These are phyloP conservation scores for Sclerospora graminicola DNA, from an alignment of 352 stramenopile species.

Conservation along the genomic window DNA sequence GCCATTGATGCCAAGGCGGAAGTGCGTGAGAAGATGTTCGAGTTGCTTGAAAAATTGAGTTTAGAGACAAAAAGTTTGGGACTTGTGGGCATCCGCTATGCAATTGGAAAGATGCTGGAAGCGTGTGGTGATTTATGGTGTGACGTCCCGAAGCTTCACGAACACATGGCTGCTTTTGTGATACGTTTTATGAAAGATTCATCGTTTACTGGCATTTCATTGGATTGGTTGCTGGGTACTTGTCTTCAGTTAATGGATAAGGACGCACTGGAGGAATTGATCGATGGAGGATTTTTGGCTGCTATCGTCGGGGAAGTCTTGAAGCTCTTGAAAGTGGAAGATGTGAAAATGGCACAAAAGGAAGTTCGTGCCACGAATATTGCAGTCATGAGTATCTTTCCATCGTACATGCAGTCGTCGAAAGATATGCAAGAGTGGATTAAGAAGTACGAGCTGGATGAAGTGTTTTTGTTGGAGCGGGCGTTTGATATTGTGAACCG, in stretches of 20 bases:
- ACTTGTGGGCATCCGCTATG: constrained; percentile 44
- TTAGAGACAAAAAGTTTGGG: constrained; percentile 49
- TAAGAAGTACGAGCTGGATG: constrained; percentile 42
- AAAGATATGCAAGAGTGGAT: constrained; percentile 62
- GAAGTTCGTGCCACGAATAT: constrained; percentile 44
- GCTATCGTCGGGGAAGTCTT: constrained; percentile 35
- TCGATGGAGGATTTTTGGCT: constrained; percentile 59
- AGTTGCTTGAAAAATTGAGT: constrained; percentile 54
- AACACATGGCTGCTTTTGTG: constrained; percentile 62
- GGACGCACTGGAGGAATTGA: constrained; percentile 52
- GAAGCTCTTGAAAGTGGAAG: constrained; percentile 30
- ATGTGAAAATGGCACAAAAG: constrained; percentile 35
- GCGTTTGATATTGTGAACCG: constrained; percentile 47
- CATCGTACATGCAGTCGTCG: constrained; percentile 34
- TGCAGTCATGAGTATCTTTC: constrained; percentile 43
- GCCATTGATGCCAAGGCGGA: constrained; percentile 62
- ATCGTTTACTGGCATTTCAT: constrained; percentile 37
- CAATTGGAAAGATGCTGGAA: constrained; percentile 49
- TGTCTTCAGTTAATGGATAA: constrained; percentile 40
- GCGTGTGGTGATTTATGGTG: constrained; percentile 62
- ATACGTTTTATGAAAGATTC: constrained; percentile 62
- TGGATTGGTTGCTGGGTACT: constrained; percentile 58
- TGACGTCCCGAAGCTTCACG: constrained; percentile 74
- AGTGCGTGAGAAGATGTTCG: constrained; percentile 44
- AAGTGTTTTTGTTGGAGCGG: constrained; percentile 43